Conservation (phyloP, 2,329 filamentous ascomycete genomes). For the Ustulina deusta region DNA sequence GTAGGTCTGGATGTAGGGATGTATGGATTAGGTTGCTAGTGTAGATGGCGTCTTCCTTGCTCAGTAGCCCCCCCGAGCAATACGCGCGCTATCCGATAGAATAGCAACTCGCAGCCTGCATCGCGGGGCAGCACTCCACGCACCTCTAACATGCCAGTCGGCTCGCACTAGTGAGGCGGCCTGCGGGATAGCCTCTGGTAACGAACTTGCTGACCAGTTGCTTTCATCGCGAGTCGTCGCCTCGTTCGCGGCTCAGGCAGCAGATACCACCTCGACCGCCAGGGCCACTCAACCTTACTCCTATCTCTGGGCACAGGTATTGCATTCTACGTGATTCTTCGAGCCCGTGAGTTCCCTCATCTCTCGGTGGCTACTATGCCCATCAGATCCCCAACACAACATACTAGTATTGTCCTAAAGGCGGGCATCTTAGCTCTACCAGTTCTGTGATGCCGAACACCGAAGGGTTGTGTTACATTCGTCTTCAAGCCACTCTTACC, state of each 20-base stretch:
- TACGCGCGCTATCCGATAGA: conserved; percentile 7
- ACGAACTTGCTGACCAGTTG: not conserved
- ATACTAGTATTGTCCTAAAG: not conserved
- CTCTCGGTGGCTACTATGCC: too few relatives aligned
- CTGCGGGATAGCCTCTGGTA: not conserved
- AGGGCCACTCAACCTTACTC: not conserved
- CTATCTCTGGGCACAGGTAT: not conserved
- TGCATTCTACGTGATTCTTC: too few relatives aligned
- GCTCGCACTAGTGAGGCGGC: not conserved
- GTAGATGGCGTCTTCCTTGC: not conserved
- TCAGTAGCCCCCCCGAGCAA: not conserved
- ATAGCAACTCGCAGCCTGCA: not conserved
- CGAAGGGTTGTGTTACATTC: not conserved
- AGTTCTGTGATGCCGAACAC: not conserved
- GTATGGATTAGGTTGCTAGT: not conserved
- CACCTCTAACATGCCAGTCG: not conserved
- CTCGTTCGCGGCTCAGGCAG: not conserved
- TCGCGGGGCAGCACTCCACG: too few relatives aligned
- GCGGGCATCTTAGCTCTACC: not conserved
- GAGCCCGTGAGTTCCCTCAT: too few relatives aligned
- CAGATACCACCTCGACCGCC: not conserved
- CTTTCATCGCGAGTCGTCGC: not conserved
- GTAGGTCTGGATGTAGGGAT: not conserved
- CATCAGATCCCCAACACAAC: not conserved
- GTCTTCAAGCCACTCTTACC: not conserved